Evolutionary conservation across 169 alveolate species (phyloP).

Genomic region (Cryptosporidium xiaoi): DNA sequence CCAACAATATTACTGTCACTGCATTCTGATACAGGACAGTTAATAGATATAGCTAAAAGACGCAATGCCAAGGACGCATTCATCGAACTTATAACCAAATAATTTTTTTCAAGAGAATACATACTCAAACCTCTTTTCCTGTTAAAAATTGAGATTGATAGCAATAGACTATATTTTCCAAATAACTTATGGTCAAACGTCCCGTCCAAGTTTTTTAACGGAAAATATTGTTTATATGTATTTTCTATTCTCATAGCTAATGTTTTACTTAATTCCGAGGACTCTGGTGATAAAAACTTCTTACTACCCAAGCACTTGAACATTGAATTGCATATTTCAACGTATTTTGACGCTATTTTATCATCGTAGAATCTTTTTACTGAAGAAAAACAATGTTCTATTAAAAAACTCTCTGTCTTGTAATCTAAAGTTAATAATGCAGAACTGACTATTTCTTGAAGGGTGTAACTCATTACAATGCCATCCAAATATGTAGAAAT

Average conservation of each 20-base stretch:
- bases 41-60: background rate
- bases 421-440: slow-evolving; percentile 21
- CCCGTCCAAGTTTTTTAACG: background rate
- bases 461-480: slow-evolving; percentile 6
- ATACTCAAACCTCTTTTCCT: background rate
- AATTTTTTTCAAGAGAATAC: background rate
- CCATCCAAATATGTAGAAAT: background rate
- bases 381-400: background rate
- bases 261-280: background rate
- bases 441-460: slow-evolving; percentile 12
- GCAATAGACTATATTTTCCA: background rate
- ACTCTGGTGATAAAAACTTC: background rate
- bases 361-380: background rate
- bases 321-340: slow-evolving; percentile 13
- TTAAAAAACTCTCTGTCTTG: background rate
- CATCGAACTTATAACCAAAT: background rate
- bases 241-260: background rate
- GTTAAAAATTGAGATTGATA: background rate
- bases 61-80: slow-evolving; percentile 1
- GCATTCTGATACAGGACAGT: background rate
- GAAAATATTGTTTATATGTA: background rate
- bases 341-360: background rate
- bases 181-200: background rate
- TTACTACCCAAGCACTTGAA: background rate
- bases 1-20: background rate